Base-by-base conservation (phyloP, 768 basidiomycete species). In the Sporobolomyces pararoseus region DNA sequence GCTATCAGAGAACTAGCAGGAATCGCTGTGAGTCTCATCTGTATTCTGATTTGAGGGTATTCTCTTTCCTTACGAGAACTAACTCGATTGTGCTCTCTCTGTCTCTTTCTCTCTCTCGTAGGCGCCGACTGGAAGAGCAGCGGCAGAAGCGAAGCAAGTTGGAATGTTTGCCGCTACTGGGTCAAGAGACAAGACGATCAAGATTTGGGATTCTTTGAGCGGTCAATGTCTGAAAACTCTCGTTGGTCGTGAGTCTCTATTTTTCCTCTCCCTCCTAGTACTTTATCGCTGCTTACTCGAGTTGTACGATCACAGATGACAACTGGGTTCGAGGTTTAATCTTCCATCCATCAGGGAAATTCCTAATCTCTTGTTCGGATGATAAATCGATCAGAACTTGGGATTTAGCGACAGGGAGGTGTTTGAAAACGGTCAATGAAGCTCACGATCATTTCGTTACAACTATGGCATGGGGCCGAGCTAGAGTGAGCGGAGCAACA, bases 361-460 rank as follows among this genome's bases (percentile, higher is more conserved):
- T 86, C 78, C 85, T 95, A 17, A 83, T 95, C n/a, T 92, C 91
- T 13, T 90, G 89, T 6, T 89, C 90, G 17, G 92, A 95, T 78
- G 92, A 95, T 82, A 90, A 92, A 80, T 90, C 90, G 14, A 86
- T 94, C 74, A 86, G 90, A 13, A 84, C 94, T 13, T 95, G 92
- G 92, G 92, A 94, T 76, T 82, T 95, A 42, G 83, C 85, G 50
- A 89, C 88, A 4, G 92, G 91, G 0, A 84, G 91, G 71, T 92
- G 91, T 78, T 83, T 88, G 73, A 91, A 90, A 82, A 89, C 86
- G 46, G 85, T 95, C 49, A 42, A 42, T 47, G 89, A 92, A 73
- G 91, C 92, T 4, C 92, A 94, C 78, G 84, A 84, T 35, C 89
- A 46, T 81, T 88, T 70, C 76, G 82, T 37, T 44, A 75, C 37